Evolutionary conservation across 2,329 filamentous ascomycete species (phyloP).

Genomic region (Talaromyces marneffei): DNA sequence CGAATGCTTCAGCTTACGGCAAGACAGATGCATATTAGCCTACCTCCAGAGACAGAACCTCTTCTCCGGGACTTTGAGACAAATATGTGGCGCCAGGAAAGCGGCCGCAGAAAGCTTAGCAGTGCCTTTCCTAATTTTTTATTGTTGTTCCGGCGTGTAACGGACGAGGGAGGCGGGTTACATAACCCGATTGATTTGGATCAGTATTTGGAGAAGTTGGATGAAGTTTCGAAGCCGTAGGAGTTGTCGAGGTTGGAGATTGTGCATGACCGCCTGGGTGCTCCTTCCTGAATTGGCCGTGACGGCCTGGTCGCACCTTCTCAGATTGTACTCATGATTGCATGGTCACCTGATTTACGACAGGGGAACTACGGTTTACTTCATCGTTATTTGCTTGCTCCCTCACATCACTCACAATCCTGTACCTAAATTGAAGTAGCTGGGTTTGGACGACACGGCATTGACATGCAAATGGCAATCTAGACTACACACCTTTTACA

Average conservation of each 20-base stretch:
- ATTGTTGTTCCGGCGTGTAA: constrained; percentile 12
- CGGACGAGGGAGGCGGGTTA: neutral
- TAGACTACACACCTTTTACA: neutral
- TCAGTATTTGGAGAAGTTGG: constrained; percentile 18
- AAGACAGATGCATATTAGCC: constrained; percentile 15
- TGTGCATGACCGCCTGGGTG: neutral
- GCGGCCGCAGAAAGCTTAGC: constrained; percentile 16
- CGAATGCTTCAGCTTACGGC: constrained; percentile 21
- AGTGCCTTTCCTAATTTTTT: constrained; percentile 20
- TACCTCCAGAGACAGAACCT: constrained; percentile 21
- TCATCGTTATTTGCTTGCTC: neutral
- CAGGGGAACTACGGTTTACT: neutral
- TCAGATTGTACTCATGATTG: neutral
- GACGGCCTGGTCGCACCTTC: neutral
- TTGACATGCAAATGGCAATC: neutral
- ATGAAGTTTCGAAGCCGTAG: constrained; percentile 13
- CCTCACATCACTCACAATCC: neutral
- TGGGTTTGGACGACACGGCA: neutral
- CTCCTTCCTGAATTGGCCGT: neutral
- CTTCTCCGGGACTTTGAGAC: constrained; percentile 22
- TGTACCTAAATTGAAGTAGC: constrained; percentile 1
- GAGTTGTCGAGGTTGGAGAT: constrained; percentile 3
- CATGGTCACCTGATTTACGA: neutral
- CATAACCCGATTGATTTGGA: constrained; percentile 16
- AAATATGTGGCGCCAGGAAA: constrained; percentile 15